Evolutionary conservation across 2,329 filamentous ascomycete species (phyloP).

Genomic region (Zymoseptoria ardabiliae): DNA sequence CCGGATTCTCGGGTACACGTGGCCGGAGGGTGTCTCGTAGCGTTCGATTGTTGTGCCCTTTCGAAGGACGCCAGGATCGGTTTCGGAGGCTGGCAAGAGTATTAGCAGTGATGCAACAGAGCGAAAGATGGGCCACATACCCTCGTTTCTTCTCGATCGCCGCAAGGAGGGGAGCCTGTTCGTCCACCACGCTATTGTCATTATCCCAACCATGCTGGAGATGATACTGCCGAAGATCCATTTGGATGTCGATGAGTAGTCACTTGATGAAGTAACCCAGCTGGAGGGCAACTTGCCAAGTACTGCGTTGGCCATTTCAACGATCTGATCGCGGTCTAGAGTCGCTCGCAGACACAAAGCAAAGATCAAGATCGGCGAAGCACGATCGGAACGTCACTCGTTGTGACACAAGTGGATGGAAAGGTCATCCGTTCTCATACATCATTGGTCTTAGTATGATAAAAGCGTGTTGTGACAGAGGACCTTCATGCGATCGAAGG

Average conservation of each 20-base stretch:
- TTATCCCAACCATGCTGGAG: not conserved
- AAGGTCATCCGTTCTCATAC: not conserved
- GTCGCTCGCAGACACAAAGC: not conserved
- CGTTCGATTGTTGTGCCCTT: slow-evolving; percentile 65
- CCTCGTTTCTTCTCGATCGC: slow-evolving; percentile 1
- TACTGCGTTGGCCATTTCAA: not conserved
- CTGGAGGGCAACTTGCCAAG: not conserved
- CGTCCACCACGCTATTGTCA: not conserved
- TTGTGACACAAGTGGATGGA: not conserved
- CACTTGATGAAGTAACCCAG: not conserved
- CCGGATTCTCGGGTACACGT: slow-evolving; percentile 68
- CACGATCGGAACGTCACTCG: not conserved
- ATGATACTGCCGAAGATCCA: slow-evolving; percentile 1
- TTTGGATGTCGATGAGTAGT: not conserved
- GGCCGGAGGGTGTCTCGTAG: slow-evolving; percentile 61
- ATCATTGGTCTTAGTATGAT: not conserved
- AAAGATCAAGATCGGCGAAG: not conserved
- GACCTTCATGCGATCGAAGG: not conserved
- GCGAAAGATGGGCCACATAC: not conserved
- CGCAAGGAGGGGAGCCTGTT: slow-evolving; percentile 2
- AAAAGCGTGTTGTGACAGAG: not conserved
- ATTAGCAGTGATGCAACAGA: slow-evolving; percentile 3
- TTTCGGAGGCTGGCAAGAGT: slow-evolving; percentile 25
- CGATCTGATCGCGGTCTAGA: not conserved
- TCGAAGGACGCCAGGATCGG: slow-evolving; percentile 72